phyloP scores from a whole-genome alignment of 352 stramenopile genomes.

The Globisporangium irregulare region DNA sequence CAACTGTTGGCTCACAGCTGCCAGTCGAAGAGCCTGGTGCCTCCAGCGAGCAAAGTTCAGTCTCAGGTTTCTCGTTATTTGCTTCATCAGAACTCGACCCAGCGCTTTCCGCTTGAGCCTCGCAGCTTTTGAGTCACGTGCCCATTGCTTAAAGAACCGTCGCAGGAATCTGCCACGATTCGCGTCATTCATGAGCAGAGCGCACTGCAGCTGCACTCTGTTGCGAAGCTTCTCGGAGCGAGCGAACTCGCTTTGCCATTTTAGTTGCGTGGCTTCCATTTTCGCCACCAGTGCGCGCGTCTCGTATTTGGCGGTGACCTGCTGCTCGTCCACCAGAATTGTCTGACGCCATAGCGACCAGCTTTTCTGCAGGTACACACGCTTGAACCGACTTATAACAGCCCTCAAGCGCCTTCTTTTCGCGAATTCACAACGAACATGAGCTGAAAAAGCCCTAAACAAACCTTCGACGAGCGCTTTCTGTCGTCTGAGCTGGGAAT shows the following conservation, averaged over 20 bases:
- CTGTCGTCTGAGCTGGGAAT: too few relatives aligned
- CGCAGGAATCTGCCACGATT: not conserved
- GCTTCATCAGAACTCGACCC: not conserved
- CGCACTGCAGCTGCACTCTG: constrained; percentile 11
- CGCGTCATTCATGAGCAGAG: constrained; percentile 10
- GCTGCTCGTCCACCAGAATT: constrained; percentile 3
- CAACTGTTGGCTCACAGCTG: not conserved
- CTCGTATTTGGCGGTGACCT: not conserved
- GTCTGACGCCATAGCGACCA: constrained; percentile 22
- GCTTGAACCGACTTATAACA: constrained; percentile 16
- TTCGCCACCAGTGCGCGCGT: not conserved
- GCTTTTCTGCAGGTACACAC: constrained; percentile 18
- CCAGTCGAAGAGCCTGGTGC: not conserved
- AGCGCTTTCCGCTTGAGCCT: not conserved
- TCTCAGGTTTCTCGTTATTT: not conserved
- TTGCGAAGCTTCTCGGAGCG: constrained; percentile 9
- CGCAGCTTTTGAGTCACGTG: not conserved
- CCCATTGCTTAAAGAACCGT: not conserved
- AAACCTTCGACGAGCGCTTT: not conserved
- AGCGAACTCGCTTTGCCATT: constrained; percentile 1
- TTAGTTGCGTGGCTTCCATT: constrained; percentile 4
- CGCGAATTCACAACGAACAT: constrained; percentile 14
- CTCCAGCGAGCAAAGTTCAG: constrained; percentile 5
- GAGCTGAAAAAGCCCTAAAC: constrained; percentile 15
- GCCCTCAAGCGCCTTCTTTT: constrained; percentile 19